Conservation (phyloP, 805 yeast genomes). For the Komagataella phaffii region DNA sequence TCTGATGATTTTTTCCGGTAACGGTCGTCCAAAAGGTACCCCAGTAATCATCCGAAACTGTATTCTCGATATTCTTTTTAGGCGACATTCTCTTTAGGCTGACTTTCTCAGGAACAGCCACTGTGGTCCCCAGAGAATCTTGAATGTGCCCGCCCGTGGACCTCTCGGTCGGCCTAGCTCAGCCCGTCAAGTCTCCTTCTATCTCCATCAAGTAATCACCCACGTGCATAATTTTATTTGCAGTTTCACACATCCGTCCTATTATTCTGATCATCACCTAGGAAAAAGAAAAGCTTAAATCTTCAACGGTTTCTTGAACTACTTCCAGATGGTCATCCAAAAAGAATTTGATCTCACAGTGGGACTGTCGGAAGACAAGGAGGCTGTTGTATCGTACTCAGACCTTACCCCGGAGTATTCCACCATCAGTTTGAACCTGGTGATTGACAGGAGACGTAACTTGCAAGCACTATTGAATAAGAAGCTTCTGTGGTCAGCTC, state of each 20-base stretch:
- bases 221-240: neutral
- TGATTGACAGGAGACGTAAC: conserved; percentile 44
- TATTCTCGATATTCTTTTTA: no score
- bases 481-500: conserved; percentile 30
- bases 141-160: neutral
- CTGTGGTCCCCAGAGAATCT: neutral
- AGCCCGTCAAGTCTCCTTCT: neutral
- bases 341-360: conserved; percentile 35
- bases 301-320: neutral
- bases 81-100: no score
- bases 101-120: no score
- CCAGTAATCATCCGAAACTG: no score
- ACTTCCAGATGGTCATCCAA: conserved; percentile 19
- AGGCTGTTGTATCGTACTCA: conserved; percentile 37
- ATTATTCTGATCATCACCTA: neutral
- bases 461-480: conserved; percentile 33
- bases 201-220: neutral
- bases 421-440: conserved; percentile 46
- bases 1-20: no score
- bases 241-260: neutral
- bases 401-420: conserved; percentile 42
- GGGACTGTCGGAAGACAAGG: conserved; percentile 39
- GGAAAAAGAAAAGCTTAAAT: neutral
- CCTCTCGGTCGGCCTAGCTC: neutral
- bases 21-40: no score